A percentile compares a stretch with the other conserved stretches of the same genome.
phyloP scores from a whole-genome alignment of 2,329 filamentous ascomycete species.

The Sphaceloma murrayae region DNA sequence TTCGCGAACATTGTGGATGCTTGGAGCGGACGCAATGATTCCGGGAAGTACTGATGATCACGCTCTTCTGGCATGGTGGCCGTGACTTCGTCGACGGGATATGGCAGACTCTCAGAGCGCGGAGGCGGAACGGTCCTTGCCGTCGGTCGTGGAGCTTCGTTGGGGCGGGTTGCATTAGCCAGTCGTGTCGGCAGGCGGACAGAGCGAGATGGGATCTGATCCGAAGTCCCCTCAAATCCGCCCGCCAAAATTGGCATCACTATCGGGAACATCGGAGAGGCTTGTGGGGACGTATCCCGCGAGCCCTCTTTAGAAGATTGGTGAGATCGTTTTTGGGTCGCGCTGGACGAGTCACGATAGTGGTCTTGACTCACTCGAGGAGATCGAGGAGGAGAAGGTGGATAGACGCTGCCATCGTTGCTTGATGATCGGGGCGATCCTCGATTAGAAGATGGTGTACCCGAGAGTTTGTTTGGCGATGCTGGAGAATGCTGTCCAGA shows the following conservation, averaged over 20 bases:
- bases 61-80: slow-evolving; percentile 36
- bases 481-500: slow-evolving; percentile 1
- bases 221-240: slow-evolving; percentile 18
- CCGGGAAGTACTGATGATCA: slow-evolving; percentile 31
- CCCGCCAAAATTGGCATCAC: slow-evolving; percentile 4
- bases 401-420: slow-evolving; percentile 1
- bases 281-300: slow-evolving; percentile 13
- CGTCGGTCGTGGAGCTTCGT: slow-evolving; percentile 18
- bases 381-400: slow-evolving; percentile 16
- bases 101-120: slow-evolving; percentile 33
- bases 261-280: neutral
- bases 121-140: slow-evolving; percentile 1
- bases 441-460: slow-evolving; percentile 8
- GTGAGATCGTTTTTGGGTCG: neutral
- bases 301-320: slow-evolving; percentile 17
- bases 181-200: slow-evolving; percentile 24
- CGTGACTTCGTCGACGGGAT: slow-evolving; percentile 36
- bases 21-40: slow-evolving; percentile 17
- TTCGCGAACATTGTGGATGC: slow-evolving; percentile 18
- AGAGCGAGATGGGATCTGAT: slow-evolving; percentile 23
- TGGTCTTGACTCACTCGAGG: slow-evolving; percentile 18
- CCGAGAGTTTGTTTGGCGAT: neutral
- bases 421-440: slow-evolving; percentile 8
- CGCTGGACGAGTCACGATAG: slow-evolving; percentile 3
- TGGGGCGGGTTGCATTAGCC: slow-evolving; percentile 21